phyloP scores from a whole-genome alignment of 163 green algal genomes.

The Chlamydomonas reinhardtii region DNA sequence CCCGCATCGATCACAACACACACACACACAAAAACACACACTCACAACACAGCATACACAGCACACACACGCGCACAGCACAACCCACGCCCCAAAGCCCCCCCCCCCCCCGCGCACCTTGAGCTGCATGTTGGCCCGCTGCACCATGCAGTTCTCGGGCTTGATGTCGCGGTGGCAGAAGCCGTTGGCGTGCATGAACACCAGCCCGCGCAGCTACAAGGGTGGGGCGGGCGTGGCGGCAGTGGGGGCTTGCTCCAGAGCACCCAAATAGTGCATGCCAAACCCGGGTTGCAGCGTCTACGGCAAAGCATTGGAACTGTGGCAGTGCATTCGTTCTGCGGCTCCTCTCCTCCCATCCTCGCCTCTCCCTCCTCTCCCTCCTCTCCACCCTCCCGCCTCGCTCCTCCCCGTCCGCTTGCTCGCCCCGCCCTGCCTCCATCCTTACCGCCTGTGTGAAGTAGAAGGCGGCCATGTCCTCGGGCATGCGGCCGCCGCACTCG shows the following conservation, averaged over 20 bases:
- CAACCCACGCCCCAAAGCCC: background rate
- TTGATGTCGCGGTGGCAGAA: conserved; percentile 91
- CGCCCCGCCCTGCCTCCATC: background rate
- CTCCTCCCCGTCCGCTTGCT: background rate
- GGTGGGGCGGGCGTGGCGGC: background rate
- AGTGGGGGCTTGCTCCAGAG: too few species aligned
- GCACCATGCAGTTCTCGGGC: conserved; percentile 91
- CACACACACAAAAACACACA: too few species aligned
- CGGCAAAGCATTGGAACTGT: too few species aligned
- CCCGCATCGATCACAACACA: too few species aligned
- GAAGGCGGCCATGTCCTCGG: conserved; percentile 72
- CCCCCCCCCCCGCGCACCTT: conserved; percentile 57
- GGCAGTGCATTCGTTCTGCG: too few species aligned
- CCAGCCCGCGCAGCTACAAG: conserved; percentile 68
- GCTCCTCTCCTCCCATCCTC: too few species aligned
- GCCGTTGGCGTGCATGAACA: conserved; percentile 77
- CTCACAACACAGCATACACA: too few species aligned
- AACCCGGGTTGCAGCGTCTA: too few species aligned
- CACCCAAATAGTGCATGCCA: too few species aligned
- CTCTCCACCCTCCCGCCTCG: background rate
- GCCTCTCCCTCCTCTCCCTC: too few species aligned
- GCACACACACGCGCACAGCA: too few species aligned
- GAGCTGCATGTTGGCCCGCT: conserved; percentile 68
- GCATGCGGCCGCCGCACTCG: conserved; percentile 65
- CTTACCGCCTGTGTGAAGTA: conserved; percentile 75